These are phyloP conservation scores for Colletotrichum spinosum DNA, from an alignment of 2,329 filamentous ascomycete genomes.

Conservation along the genomic window DNA sequence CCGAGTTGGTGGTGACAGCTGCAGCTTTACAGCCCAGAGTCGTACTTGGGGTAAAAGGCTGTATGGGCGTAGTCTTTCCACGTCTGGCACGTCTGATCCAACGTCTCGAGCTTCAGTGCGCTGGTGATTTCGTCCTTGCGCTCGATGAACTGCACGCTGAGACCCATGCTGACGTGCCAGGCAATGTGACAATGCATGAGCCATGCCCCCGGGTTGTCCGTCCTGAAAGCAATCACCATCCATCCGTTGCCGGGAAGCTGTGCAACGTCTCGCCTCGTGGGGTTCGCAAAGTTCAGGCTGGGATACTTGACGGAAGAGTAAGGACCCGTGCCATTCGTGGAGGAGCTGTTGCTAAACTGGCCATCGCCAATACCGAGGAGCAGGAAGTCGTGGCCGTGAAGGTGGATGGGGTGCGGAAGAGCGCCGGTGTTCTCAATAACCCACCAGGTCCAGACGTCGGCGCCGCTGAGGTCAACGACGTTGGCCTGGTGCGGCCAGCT, in stretches of 20 bases:
- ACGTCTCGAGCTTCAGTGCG: slow-evolving; percentile 29
- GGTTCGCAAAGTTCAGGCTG: slow-evolving; percentile 52
- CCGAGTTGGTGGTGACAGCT: slow-evolving; percentile 15
- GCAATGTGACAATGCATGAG: slow-evolving; percentile 61
- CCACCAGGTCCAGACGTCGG: slow-evolving; percentile 46
- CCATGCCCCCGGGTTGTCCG: slow-evolving; percentile 63
- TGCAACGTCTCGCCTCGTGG: slow-evolving; percentile 59
- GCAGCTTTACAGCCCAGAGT: slow-evolving; percentile 38
- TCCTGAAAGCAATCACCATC: slow-evolving; percentile 59
- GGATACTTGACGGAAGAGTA: slow-evolving; percentile 39
- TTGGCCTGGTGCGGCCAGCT: slow-evolving; percentile 39
- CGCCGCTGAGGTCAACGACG: slow-evolving; percentile 37
- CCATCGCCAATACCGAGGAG: slow-evolving; percentile 43
- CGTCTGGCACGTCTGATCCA: slow-evolving; percentile 36
- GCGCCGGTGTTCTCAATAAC: slow-evolving; percentile 45
- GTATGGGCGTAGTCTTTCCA: slow-evolving; percentile 38
- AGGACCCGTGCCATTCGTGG: slow-evolving; percentile 14
- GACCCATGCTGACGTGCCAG: slow-evolving; percentile 61
- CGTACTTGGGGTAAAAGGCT: slow-evolving; percentile 34
- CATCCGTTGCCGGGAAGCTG: slow-evolving; percentile 56
- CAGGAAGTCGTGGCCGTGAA: slow-evolving; percentile 58
- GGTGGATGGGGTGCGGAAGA: slow-evolving; percentile 59
- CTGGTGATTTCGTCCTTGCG: slow-evolving; percentile 38
- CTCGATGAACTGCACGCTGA: slow-evolving; percentile 65
- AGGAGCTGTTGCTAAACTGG: slow-evolving; percentile 33